Conservation (phyloP, 1,284 basidiomycete species). For the Phlebopus sp. region DNA sequence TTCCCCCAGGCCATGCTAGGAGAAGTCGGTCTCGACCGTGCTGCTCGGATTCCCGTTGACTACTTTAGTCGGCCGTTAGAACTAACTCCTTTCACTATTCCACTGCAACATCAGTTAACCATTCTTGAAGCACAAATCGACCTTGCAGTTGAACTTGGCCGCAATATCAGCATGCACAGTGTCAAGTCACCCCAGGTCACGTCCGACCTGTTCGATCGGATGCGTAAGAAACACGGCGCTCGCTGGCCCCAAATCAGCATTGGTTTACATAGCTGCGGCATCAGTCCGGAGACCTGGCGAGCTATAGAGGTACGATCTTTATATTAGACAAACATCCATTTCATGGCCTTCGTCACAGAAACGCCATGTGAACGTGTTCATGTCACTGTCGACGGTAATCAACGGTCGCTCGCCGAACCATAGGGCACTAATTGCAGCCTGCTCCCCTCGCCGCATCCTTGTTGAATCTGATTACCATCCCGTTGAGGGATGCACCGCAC, state of each 20-base stretch:
- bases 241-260: conserved; percentile 62
- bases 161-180: conserved; percentile 77
- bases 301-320: conserved; percentile 54
- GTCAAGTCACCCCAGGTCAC: conserved; percentile 71
- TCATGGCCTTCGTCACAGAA: conserved; percentile 40
- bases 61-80: conserved; percentile 42
- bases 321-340: not conserved
- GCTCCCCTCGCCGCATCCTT: conserved; percentile 61
- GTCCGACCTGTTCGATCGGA: conserved; percentile 53
- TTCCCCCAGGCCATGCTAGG: conserved; percentile 75
- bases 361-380: conserved; percentile 64
- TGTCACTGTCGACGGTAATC: conserved; percentile 77
- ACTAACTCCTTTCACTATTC: conserved; percentile 68
- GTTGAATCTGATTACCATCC: conserved; percentile 76
- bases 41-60: conserved; percentile 64
- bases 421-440: conserved; percentile 55
- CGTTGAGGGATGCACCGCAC: conserved; percentile 46
- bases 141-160: conserved; percentile 66
- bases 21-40: conserved; percentile 79
- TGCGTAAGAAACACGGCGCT: conserved; percentile 49
- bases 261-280: conserved; percentile 76
- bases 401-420: conserved; percentile 66
- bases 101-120: conserved; percentile 68
- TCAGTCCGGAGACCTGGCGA: conserved; percentile 66
- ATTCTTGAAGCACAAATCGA: conserved; percentile 75